Base-by-base conservation (phyloP, 805 yeast genomes). In the Saturnispora besseyi region DNA sequence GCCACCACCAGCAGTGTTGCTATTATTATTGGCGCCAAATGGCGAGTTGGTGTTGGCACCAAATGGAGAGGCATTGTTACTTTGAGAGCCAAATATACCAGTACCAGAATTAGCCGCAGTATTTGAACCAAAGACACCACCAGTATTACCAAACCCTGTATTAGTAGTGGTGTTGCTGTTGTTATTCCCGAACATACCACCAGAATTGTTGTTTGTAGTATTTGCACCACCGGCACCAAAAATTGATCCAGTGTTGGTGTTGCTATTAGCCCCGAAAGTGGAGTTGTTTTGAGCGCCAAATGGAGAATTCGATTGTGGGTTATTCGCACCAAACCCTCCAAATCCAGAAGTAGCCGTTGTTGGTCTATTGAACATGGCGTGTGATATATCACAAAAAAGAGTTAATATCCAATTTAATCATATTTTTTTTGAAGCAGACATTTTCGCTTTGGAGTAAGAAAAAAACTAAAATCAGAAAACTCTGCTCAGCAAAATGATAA, bases 311-410 rank as follows among this genome's bases (percentile, higher is more conserved):
- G 46, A 29, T 4, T 47, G 22, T n/a, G 45, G 15, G 24, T 22
- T 32, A 9, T 45, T 18, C 3, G 51, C 18, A 11, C 57, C 57
- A 48, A 54, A 54, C 2, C 80, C 80, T 11, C 81, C 81, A 60
- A 77, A 77, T 18, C 81, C 81, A 44, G 77, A 69, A 21, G 67
- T 60, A 12, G 70, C 64, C 29, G 56, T 50, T 22, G 72, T 58
- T 44, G 75, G 59, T 53, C 68, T 61, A 44, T 80, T 78, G 67
- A 77, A 77, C 81, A 77, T 70, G 34, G 3, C 10, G 4, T 26
- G 24, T 8, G n/a, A 11, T 13, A 13, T 38, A n/a, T 22, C 33
- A 41, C 34, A 41, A 26, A 11, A 9, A 15, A 4, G 32, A 24
- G 44, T 41, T 8, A 24, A n/a, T 21, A 28, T 28, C 15, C 10